These are phyloP conservation scores for Chrysosporium keratinophilum DNA, from an alignment of 2,329 filamentous ascomycete genomes.

Conservation along the genomic window DNA sequence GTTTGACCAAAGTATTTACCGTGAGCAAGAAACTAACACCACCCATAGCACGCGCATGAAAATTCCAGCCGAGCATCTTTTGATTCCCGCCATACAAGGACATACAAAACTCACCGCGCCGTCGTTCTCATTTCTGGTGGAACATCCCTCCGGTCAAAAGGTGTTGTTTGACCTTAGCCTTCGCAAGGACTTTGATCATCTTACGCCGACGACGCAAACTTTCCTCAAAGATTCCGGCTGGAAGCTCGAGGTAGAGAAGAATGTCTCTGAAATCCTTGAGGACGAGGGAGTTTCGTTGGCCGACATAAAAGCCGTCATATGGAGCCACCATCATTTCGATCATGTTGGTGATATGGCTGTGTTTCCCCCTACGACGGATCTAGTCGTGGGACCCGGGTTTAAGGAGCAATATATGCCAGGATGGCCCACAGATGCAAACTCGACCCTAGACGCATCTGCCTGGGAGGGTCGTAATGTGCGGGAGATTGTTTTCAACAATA, in stretches of 20 bases:
- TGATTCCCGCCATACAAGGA: constrained; percentile 24
- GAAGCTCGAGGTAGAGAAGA: constrained; percentile 12
- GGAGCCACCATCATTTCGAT: constrained; percentile 34
- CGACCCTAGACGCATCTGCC: constrained; percentile 29
- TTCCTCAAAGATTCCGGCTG: constrained; percentile 3
- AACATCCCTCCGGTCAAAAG: constrained; percentile 15
- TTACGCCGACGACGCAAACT: neutral
- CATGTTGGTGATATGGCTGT: constrained; percentile 43
- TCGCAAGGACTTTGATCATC: constrained; percentile 11
- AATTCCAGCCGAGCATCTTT: neutral
- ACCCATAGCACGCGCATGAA: constrained; percentile 1
- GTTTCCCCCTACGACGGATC: constrained; percentile 39
- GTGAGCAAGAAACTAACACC: too few species aligned
- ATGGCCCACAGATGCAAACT: constrained; percentile 34
- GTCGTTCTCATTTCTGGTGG: constrained; percentile 15
- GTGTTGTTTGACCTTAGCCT: constrained; percentile 14
- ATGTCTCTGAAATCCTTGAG: constrained; percentile 16
- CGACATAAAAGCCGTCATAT: constrained; percentile 16
- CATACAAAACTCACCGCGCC: constrained; percentile 11
- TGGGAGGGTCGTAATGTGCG: constrained; percentile 20
- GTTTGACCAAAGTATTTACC: neutral
- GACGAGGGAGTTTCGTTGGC: constrained; percentile 13
- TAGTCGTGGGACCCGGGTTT: constrained; percentile 47
- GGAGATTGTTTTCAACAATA: constrained; percentile 16
- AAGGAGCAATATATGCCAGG: constrained; percentile 39